phyloP scores from a whole-genome alignment of 2,329 filamentous ascomycete genomes.

The Fusarium sp. region DNA sequence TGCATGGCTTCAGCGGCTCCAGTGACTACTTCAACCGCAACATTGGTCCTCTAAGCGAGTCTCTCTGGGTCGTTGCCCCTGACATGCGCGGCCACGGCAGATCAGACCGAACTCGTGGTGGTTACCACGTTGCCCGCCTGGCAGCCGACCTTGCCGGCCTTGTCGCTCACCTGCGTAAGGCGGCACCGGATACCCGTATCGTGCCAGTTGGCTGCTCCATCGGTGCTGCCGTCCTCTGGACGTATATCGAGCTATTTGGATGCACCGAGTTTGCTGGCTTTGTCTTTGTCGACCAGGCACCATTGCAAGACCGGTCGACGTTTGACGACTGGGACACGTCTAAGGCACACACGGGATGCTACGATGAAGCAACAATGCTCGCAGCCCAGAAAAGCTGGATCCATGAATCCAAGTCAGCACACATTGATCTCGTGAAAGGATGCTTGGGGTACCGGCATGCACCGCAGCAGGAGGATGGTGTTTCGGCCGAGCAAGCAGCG shows the following conservation, averaged over 20 bases:
- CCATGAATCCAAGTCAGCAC: slow-evolving; percentile 33
- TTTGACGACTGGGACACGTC: slow-evolving; percentile 40
- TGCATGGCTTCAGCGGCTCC: slow-evolving; percentile 46
- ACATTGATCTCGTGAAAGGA: slow-evolving; percentile 40
- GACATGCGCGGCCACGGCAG: slow-evolving; percentile 45
- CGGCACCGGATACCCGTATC: slow-evolving; percentile 26
- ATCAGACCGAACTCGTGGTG: slow-evolving; percentile 37
- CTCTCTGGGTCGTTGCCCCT: slow-evolving; percentile 41
- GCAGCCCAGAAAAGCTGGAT: slow-evolving; percentile 43
- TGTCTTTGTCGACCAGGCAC: slow-evolving; percentile 45
- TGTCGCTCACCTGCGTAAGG: slow-evolving; percentile 33
- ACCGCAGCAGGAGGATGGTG: slow-evolving; percentile 31
- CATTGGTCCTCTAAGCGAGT: slow-evolving; percentile 30
- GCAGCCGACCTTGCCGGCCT: slow-evolving; percentile 39
- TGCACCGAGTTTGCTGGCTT: slow-evolving; percentile 41
- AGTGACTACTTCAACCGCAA: slow-evolving; percentile 44
- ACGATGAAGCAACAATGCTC: slow-evolving; percentile 40
- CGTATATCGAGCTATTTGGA: slow-evolving; percentile 42
- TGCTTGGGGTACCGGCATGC: slow-evolving; percentile 42
- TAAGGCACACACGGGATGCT: slow-evolving; percentile 41
- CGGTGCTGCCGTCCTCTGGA: slow-evolving; percentile 45
- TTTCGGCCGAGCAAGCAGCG: slow-evolving; percentile 37
- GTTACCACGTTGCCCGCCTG: slow-evolving; percentile 43
- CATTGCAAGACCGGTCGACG: slow-evolving; percentile 40
- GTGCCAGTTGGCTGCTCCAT: slow-evolving; percentile 45